These are phyloP conservation scores for Cercophora sp. DNA, from an alignment of 495 filamentous ascomycete species.

Conservation along the genomic window DNA sequence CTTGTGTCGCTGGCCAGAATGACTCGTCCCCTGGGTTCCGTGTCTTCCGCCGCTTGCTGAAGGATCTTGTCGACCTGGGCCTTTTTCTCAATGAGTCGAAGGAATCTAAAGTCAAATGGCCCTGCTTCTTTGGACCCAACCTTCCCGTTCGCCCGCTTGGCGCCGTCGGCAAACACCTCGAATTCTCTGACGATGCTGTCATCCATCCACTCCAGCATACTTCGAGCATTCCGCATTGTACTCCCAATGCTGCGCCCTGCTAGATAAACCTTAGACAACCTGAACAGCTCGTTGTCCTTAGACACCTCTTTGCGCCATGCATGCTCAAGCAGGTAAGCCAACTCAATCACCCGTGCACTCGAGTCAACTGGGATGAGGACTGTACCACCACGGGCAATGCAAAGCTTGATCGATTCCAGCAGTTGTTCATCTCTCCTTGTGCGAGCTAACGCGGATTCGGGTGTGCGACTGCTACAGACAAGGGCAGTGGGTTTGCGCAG, in stretches of 20 bases:
- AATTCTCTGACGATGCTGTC: slow-evolving; percentile 87
- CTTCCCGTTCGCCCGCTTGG: slow-evolving; percentile 43
- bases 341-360: slow-evolving; percentile 86
- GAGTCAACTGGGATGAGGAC: slow-evolving; percentile 94
- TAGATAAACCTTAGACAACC: slow-evolving; percentile 69
- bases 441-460: slow-evolving; percentile 61
- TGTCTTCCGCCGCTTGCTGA: slow-evolving; percentile 30
- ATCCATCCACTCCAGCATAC: slow-evolving; percentile 99
- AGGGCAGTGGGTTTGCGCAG: slow-evolving; percentile 88
- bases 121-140: slow-evolving; percentile 47
- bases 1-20: slow-evolving; percentile 89
- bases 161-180: slow-evolving; percentile 63
- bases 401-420: slow-evolving; percentile 73
- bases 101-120: slow-evolving; percentile 86
- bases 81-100: slow-evolving; percentile 73
- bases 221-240: slow-evolving; percentile 82
- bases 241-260: slow-evolving; percentile 75
- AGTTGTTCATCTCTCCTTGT: slow-evolving; percentile 82
- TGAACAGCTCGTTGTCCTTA: slow-evolving; percentile 60
- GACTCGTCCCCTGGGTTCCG: slow-evolving; percentile 56
- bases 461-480: slow-evolving; percentile 82
- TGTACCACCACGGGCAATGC: slow-evolving; percentile 76
- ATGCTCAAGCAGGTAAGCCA: slow-evolving; percentile 88
- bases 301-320: slow-evolving; percentile 67
- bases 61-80: slow-evolving; percentile 67